Percentiles rank a stretch among this genome's conserved stretches.
These are phyloP conservation scores for Carex kokanica DNA, from an alignment of 176 grass and related monocot genomes.

Conservation along the genomic window DNA sequence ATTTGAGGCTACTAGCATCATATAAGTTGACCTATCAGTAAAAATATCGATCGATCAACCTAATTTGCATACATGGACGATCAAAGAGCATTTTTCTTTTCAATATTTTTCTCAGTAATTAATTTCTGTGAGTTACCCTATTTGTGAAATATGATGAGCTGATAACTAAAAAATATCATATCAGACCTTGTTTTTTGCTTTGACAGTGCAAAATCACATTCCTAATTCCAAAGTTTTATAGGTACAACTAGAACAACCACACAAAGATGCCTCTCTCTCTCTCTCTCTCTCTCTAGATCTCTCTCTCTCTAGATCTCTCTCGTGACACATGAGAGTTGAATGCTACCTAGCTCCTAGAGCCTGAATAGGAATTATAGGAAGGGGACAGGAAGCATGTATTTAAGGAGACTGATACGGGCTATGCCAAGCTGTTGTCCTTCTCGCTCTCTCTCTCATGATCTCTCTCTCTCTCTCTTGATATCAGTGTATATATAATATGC, in stretches of 20 bases:
- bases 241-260: background rate
- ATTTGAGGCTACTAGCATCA: background rate
- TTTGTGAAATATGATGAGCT: background rate
- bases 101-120: background rate
- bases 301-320: background rate
- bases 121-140: background rate
- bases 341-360: slow-evolving; percentile 24
- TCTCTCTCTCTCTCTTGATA: background rate
- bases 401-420: slow-evolving; percentile 24
- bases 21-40: background rate
- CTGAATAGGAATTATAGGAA: slow-evolving; percentile 22
- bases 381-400: slow-evolving; percentile 26
- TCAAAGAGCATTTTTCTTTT: background rate
- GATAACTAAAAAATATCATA: background rate
- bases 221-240: background rate
- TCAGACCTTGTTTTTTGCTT: background rate
- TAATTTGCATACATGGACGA: background rate
- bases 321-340: slow-evolving; percentile 16
- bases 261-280: background rate
- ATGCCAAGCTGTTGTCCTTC: slow-evolving; percentile 18
- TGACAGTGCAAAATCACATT: slow-evolving; percentile 12
- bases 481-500: background rate
- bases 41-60: background rate
- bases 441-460: background rate
- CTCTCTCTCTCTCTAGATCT: background rate